phyloP scores from a whole-genome alignment of 2,329 filamentous ascomycete genomes.

The Calonectria pauciramosa region DNA sequence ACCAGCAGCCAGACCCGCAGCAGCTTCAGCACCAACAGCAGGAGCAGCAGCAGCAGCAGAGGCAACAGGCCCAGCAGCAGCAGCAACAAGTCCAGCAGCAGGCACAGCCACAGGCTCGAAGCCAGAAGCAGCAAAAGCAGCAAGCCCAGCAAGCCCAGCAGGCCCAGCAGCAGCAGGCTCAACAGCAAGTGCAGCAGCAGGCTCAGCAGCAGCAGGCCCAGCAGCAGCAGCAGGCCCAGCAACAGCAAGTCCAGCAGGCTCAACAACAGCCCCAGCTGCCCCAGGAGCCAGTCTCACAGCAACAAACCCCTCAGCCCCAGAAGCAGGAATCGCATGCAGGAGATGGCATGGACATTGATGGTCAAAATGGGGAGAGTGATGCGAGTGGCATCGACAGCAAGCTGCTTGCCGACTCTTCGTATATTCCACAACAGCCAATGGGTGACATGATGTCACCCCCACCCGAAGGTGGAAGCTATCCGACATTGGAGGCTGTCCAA shows the following conservation, averaged over 20 bases:
- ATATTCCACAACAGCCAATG: slow-evolving; percentile 67
- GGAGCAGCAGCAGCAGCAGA: slow-evolving; percentile 48
- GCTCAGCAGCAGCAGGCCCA: slow-evolving; percentile 46
- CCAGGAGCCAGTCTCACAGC: slow-evolving; percentile 44
- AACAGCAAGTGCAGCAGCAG: slow-evolving; percentile 28
- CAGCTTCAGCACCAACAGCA: slow-evolving; percentile 36
- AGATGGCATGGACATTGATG: slow-evolving; percentile 68
- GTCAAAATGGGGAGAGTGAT: slow-evolving; percentile 61
- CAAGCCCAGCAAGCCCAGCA: slow-evolving; percentile 46
- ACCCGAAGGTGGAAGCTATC: slow-evolving; percentile 74
- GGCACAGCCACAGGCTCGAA: slow-evolving; percentile 46
- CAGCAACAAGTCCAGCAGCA: slow-evolving; percentile 40
- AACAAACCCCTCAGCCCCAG: slow-evolving; percentile 52
- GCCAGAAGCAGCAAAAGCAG: slow-evolving; percentile 47
- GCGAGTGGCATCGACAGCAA: slow-evolving; percentile 62
- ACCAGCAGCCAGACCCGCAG: slow-evolving; percentile 17
- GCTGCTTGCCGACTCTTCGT: slow-evolving; percentile 63
- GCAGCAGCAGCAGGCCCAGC: slow-evolving; percentile 49
- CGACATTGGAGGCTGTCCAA: slow-evolving; percentile 75
- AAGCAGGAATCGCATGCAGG: slow-evolving; percentile 58
- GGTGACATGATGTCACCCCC: slow-evolving; percentile 73
- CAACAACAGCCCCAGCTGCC: slow-evolving; percentile 41
- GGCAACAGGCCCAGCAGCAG: slow-evolving; percentile 49
- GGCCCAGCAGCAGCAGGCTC: slow-evolving; percentile 15
- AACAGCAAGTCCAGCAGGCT: slow-evolving; percentile 43